Evolutionary conservation across 208 protist species (phyloP), one percentile per base, ranked within the genome.

Genomic region (Trypanosoma melophagium): DNA sequence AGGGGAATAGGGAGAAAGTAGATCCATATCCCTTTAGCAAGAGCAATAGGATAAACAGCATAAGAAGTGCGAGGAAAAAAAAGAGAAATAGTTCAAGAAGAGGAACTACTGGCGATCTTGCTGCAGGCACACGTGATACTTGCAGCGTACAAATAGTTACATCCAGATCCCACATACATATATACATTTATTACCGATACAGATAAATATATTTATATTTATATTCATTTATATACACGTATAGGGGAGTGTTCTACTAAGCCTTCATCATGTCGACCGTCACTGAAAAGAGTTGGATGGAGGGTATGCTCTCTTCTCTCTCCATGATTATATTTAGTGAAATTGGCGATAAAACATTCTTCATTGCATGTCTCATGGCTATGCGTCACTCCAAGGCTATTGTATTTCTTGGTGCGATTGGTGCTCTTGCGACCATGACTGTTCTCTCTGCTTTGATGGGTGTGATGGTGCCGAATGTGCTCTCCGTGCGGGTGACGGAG

Each of bases 291-390:
- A 66, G 63, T 12, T 86, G 69, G 71, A 47, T 74, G n/a, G 89
- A 96, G 50, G 93, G 87, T 16, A 94, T 97, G 60, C 22, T 98
- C 28, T 85, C 90, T 8, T 87, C 84, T 13, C 69, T 94, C n/a
- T 90, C 87, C 13, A 96, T 97, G 84, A 97, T 97, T 76, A 24
- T 98, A 13, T 90, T 97, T 7, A 94, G 85, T 60, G 93, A 98
- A 74, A 94, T 98, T 41, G 96, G 96, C 14, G 97, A 98, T 74
- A 98, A 98, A 79, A 98, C 97, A 10, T 98, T 98, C 72, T 98
- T 98, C 78, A 98, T 98, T 73, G 97, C 97, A 0, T 96, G 92
- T 63, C 82, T 98, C 17, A 90, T 98, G 84, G 92, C 97, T 9
- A 98, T 98, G 97, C 86, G 89, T 16, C 80, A 97, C 67, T 76